Percentiles rank a stretch among this genome's conserved stretches.
These are phyloP conservation scores for Suillus americanus DNA, from an alignment of 768 basidiomycete species.

Conservation along the genomic window DNA sequence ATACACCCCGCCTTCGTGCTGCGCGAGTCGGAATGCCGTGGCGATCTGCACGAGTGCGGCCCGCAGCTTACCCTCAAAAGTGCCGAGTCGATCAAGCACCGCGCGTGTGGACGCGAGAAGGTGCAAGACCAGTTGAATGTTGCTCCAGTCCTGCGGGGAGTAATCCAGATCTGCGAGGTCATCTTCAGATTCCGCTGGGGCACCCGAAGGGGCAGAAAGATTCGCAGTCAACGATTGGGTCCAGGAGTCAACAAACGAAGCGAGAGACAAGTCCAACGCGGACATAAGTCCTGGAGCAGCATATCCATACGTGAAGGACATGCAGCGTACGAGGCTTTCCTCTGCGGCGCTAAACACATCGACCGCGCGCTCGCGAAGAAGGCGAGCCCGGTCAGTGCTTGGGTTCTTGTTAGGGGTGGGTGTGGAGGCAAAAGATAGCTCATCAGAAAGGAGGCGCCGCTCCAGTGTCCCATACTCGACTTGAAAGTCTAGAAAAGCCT, in stretches of 20 bases:
- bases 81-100: slow-evolving; percentile 62
- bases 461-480: slow-evolving; percentile 82
- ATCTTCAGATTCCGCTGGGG: slow-evolving; percentile 41
- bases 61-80: slow-evolving; percentile 72
- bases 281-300: slow-evolving; percentile 72
- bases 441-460: slow-evolving; percentile 61
- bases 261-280: slow-evolving; percentile 70
- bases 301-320: slow-evolving; percentile 87
- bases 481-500: slow-evolving; percentile 92
- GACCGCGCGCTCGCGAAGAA: slow-evolving; percentile 71
- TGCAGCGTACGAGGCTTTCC: slow-evolving; percentile 73
- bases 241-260: slow-evolving; percentile 67
- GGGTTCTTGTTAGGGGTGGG: slow-evolving; percentile 23
- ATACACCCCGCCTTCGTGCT: slow-evolving; percentile 49
- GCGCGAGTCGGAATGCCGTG: slow-evolving; percentile 54
- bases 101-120: slow-evolving; percentile 79
- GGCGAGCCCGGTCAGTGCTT: slow-evolving; percentile 47
- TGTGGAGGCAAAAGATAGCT: slow-evolving; percentile 45
- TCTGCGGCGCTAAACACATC: slow-evolving; percentile 79
- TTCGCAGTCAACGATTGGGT: slow-evolving; percentile 47
- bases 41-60: slow-evolving; percentile 59
- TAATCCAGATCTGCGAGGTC: slow-evolving; percentile 86
- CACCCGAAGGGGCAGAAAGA: slow-evolving; percentile 23
- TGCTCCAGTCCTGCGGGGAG: slow-evolving; percentile 83
- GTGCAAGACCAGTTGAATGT: slow-evolving; percentile 81